Percentiles rank a stretch among this genome's conserved stretches.
Conservation (phyloP, 2,329 filamentous ascomycete species). For the Botrytis squamosa region DNA sequence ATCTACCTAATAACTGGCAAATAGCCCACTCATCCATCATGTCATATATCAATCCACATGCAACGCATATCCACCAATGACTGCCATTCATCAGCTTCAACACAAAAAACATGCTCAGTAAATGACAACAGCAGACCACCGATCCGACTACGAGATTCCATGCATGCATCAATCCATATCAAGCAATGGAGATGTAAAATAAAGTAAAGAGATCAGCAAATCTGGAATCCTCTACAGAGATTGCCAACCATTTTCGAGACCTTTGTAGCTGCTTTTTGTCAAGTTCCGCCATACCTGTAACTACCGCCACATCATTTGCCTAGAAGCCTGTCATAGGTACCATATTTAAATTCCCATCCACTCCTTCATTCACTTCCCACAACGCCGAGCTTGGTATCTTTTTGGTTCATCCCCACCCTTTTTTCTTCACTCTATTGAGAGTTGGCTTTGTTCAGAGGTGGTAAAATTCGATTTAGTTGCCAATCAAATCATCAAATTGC, state of each 20-base stretch:
- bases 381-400: background rate
- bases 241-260: constrained; percentile 3
- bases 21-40: background rate
- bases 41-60: background rate
- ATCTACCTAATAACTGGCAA: background rate
- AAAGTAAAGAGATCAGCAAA: background rate
- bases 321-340: background rate
- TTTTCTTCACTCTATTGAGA: background rate
- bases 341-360: background rate
- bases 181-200: background rate
- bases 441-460: background rate
- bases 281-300: background rate
- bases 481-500: background rate
- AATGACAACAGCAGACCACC: background rate
- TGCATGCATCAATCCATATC: background rate
- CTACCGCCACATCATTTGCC: background rate
- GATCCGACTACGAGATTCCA: background rate
- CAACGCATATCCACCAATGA: background rate
- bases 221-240: background rate
- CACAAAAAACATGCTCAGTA: background rate
- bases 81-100: background rate
- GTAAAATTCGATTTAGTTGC: background rate
- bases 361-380: background rate
- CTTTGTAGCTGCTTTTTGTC: background rate
- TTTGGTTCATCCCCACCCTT: background rate